These are phyloP conservation scores for Neurospora tetraspora DNA, from an alignment of 495 filamentous ascomycete genomes.

Conservation along the genomic window DNA sequence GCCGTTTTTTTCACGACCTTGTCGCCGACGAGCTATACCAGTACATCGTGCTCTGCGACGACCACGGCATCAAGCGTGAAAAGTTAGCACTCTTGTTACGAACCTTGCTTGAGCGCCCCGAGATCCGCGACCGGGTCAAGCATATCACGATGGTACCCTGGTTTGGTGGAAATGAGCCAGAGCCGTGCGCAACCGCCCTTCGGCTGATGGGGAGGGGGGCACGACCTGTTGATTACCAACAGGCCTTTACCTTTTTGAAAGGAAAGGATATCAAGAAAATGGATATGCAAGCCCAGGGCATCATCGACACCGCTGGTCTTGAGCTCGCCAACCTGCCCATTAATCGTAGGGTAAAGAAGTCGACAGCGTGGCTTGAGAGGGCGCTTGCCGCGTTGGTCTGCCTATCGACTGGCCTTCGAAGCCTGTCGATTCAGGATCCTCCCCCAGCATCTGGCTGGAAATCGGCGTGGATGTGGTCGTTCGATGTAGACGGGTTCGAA, in stretches of 20 bases:
- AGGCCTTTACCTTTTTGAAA: neutral
- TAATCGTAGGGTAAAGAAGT: accelerated
- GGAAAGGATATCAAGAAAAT: neutral
- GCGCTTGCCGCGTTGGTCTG: neutral
- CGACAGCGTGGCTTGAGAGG: neutral
- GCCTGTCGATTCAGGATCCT: neutral
- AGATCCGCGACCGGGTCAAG: neutral
- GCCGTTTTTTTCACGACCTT: neutral
- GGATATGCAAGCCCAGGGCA: neutral
- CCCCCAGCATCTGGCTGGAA: neutral
- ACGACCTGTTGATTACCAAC: accelerated
- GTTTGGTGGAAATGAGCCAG: neutral
- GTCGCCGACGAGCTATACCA: neutral
- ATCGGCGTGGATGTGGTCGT: neutral
- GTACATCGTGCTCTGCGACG: neutral
- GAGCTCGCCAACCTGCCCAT: neutral
- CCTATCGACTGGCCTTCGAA: neutral
- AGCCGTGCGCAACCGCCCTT: neutral
- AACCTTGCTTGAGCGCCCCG: neutral
- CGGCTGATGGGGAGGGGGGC: neutral
- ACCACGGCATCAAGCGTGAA: neutral
- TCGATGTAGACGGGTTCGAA: neutral
- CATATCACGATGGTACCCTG: neutral
- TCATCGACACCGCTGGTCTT: neutral
- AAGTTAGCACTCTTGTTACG: neutral